These are phyloP conservation scores for Blastocystis sp. DNA, from an alignment of 352 stramenopile species.

Conservation along the genomic window DNA sequence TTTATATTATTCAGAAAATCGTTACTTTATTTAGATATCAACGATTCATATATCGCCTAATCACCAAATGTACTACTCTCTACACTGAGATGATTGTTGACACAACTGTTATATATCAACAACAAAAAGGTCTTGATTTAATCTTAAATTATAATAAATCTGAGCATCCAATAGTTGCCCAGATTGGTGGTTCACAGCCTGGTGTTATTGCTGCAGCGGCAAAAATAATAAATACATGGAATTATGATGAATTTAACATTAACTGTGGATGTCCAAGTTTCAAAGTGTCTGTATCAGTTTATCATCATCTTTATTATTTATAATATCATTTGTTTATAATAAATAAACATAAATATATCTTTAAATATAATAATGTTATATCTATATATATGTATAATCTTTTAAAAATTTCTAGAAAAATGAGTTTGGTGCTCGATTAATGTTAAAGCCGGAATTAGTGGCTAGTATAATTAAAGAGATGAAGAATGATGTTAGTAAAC, in stretches of 20 bases:
- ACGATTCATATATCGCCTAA: constrained; percentile 6
- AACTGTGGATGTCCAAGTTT: constrained; percentile 28
- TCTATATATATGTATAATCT: no score
- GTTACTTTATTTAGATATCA: constrained; percentile 29
- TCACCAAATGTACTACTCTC: constrained; percentile 6
- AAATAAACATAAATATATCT: no score
- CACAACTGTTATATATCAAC: constrained; percentile 8
- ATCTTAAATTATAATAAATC: constrained; percentile 1
- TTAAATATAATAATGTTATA: no score
- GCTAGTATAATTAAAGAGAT: constrained; percentile 16
- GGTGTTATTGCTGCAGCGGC: constrained; percentile 10
- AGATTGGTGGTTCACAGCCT: constrained; percentile 8
- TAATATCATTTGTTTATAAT: no score
- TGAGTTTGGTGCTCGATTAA: constrained; percentile 21
- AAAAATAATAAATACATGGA: not conserved
- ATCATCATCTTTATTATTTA: not conserved
- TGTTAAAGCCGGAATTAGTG: constrained; percentile 12
- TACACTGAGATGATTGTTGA: constrained; percentile 31
- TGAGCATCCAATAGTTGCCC: constrained; percentile 23
- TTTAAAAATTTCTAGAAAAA: no score
- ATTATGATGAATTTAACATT: constrained; percentile 24
- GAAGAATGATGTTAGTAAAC: constrained; percentile 3
- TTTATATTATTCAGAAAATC: not conserved
- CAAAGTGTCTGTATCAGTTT: not conserved
- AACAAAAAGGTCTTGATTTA: not conserved